Percentiles rank a stretch among this genome's conserved stretches.
Evolutionary conservation across 441 rosid genomes (phyloP).

Genomic region (Gossypium lobatum): DNA sequence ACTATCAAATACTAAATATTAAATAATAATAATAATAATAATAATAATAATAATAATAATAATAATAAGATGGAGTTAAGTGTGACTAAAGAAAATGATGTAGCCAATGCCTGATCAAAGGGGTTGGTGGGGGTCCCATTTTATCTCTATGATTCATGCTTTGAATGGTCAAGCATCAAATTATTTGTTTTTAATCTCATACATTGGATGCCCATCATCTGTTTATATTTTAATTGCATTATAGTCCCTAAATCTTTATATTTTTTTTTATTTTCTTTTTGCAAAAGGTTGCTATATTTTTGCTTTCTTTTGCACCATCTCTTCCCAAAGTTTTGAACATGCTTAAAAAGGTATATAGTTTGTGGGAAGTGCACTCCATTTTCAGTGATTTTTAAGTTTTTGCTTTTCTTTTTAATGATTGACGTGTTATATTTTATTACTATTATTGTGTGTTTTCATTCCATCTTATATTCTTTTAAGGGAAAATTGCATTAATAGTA

Average conservation of each 20-base stretch:
- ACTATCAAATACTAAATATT: no score
- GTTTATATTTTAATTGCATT: neutral
- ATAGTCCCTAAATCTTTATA: neutral
- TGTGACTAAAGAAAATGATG: neutral
- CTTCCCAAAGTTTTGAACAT: neutral
- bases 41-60: no score
- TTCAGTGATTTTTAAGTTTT: neutral
- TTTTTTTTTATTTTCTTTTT: neutral
- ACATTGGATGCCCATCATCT: constrained; percentile 1
- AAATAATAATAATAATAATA: no score
- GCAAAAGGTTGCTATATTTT: neutral
- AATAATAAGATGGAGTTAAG: neutral
- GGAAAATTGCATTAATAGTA: no score
- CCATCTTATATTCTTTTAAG: neutral
- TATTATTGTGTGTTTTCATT: neutral
- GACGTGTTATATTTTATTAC: neutral
- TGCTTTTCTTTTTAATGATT: neutral
- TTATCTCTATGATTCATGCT: neutral
- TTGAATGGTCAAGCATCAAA: constrained; percentile 10
- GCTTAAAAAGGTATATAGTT: neutral
- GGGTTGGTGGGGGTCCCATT: neutral
- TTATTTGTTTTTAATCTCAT: neutral
- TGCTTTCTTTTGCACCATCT: neutral
- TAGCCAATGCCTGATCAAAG: neutral
- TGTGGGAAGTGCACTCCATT: neutral